Evolutionary conservation across 495 filamentous ascomycete genomes (phyloP).

Genomic region (Penicillium psychrofluorescens): DNA sequence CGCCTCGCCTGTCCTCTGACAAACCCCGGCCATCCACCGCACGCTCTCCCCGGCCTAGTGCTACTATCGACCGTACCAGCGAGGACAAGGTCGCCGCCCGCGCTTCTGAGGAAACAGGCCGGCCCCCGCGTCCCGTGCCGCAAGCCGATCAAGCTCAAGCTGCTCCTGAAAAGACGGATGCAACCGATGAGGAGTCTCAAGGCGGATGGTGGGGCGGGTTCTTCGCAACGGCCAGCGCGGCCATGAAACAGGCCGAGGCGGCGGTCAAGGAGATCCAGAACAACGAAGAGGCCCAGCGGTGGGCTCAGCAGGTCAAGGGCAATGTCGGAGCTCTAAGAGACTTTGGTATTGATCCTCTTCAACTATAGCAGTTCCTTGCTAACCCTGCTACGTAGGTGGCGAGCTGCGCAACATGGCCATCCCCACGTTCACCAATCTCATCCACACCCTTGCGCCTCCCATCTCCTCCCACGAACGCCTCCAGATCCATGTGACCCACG

Average conservation of each 20-base stretch:
- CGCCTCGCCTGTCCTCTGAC: constrained; percentile 64
- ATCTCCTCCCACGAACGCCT: constrained; percentile 97
- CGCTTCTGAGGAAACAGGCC: constrained; percentile 68
- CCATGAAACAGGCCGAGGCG: constrained; percentile 90
- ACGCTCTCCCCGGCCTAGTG: constrained; percentile 52
- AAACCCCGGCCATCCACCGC: constrained; percentile 35
- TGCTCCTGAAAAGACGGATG: constrained; percentile 19
- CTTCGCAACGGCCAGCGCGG: constrained; percentile 60
- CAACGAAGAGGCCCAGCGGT: constrained; percentile 92
- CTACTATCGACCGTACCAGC: constrained; percentile 48
- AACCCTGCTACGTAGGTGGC: constrained; percentile 54
- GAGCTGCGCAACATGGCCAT: constrained; percentile 84
- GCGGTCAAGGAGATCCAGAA: constrained; percentile 91
- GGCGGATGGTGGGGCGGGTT: constrained; percentile 91
- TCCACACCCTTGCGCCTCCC: constrained; percentile 90
- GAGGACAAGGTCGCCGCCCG: constrained; percentile 55
- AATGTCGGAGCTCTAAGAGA: constrained; percentile 79
- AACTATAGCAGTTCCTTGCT: not conserved
- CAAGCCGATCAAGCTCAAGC: constrained; percentile 34
- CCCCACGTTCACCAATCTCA: constrained; percentile 88
- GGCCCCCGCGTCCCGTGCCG: constrained; percentile 54
- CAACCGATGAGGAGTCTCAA: constrained; percentile 22
- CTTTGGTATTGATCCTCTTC: constrained; percentile 49
- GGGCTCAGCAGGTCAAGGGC: constrained; percentile 90
- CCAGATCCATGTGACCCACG: constrained; percentile 96